phyloP scores from a whole-genome alignment of 176 grass and related monocot genomes.

The Phoenix roebelenii region DNA sequence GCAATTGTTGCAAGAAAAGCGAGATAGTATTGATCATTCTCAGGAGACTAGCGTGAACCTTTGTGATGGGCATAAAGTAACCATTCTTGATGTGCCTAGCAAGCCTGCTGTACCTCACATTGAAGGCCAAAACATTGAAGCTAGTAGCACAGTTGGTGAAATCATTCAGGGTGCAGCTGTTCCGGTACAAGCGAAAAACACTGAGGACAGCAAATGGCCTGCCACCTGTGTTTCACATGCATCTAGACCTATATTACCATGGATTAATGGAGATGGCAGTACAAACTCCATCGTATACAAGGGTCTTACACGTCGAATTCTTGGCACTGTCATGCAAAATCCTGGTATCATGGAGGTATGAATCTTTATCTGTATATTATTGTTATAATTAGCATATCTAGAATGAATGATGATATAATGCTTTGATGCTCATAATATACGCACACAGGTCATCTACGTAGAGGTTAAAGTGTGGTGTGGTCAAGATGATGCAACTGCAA shows the following conservation, averaged over 20 bases:
- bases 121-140: background rate
- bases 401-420: too few relatives aligned
- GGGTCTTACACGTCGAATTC: constrained; percentile 63
- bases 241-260: constrained; percentile 74
- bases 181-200: constrained; percentile 16
- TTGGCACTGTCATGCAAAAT: constrained; percentile 80
- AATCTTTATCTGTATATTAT: background rate
- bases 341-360: constrained; percentile 70
- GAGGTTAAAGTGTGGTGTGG: too few relatives aligned
- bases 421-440: too few relatives aligned
- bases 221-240: constrained; percentile 22
- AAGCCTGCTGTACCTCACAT: background rate
- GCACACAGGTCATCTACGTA: too few relatives aligned
- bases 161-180: constrained; percentile 17
- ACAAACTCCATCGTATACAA: constrained; percentile 60
- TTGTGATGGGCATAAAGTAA: constrained; percentile 68
- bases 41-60: constrained; percentile 41
- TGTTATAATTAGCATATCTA: too few relatives aligned
- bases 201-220: constrained; percentile 17
- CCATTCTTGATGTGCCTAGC: constrained; percentile 41
- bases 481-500: too few relatives aligned
- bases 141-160: background rate
- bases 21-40: constrained; percentile 19
- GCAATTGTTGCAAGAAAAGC: constrained; percentile 28
- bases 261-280: constrained; percentile 94